Percentiles rank a stretch among this genome's conserved stretches.
phyloP scores from a whole-genome alignment of 208 protist species.

The Wallacemonas sp. region DNA sequence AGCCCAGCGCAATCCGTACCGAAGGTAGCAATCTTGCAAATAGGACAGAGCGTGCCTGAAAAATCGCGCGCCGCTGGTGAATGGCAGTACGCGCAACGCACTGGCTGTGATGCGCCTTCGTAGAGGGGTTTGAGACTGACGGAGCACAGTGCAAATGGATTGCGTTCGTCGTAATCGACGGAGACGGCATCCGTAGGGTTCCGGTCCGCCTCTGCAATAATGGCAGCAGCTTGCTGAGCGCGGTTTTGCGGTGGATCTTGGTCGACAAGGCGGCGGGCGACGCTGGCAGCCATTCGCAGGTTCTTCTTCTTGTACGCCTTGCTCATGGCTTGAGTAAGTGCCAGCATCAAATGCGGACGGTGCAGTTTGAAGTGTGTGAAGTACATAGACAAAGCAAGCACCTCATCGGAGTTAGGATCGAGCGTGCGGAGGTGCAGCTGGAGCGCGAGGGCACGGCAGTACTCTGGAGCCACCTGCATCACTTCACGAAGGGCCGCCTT shows the following conservation, averaged over 20 bases:
- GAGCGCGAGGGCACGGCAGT: constrained; percentile 66
- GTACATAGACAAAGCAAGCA: constrained; percentile 95
- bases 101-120: constrained; percentile 46
- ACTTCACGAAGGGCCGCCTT: constrained; percentile 52
- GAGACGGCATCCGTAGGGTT: constrained; percentile 69
- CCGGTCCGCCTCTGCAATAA: constrained; percentile 89
- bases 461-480: constrained; percentile 62
- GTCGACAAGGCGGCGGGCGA: constrained; percentile 94
- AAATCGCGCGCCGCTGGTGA: constrained; percentile 74
- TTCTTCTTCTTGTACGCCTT: constrained; percentile 93
- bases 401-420: constrained; percentile 41
- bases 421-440: constrained; percentile 77
- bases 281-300: constrained; percentile 82
- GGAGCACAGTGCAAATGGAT: constrained; percentile 95
- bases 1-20: constrained; percentile 72
- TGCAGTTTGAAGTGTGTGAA: constrained; percentile 98
- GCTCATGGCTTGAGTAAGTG: constrained; percentile 93
- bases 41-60: constrained; percentile 65
- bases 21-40: constrained; percentile 72
- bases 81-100: constrained; percentile 94
- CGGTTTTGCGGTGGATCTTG: constrained; percentile 89
- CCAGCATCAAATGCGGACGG: constrained; percentile 87
- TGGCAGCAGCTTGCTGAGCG: constrained; percentile 85
- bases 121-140: constrained; percentile 81
- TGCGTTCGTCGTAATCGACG: constrained; percentile 96